Evolutionary conservation across 106 monocot species (phyloP), one percentile per base, ranked within the genome.

Genomic region (Xerophyta viscosa): DNA sequence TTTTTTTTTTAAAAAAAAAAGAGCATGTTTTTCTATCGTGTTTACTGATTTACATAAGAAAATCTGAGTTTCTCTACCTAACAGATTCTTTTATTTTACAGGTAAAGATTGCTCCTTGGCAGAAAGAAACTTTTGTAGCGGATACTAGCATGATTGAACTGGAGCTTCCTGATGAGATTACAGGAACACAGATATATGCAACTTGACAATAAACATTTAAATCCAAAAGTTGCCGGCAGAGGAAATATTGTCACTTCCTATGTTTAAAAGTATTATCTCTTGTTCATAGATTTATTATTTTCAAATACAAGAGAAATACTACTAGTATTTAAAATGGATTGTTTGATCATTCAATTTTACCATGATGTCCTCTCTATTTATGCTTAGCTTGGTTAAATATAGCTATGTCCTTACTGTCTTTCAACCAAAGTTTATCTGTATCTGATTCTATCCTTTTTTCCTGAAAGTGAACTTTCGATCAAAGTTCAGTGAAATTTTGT

Each of bases 1-100:
- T n/a, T n/a, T n/a, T n/a, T n/a, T n/a, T 90, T 26, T 86, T 99
- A 65, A 90, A 83, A 68, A 99, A 86, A 86, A 99, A 86, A 82
- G 82, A 82, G 15, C 71, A 79, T 17, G 61, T 99, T 90, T 46
- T 46, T 11, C 24, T 11, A 46, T 36, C 19, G 18, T 65, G 17
- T 48, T 7, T 20, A 2, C 20, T 17, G 20, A 46, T 29, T 18
- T 15, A 1, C 1, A 29, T 66, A 24, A 23, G n/a, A 15, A 15
- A 10, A 10, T 43, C 23, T 24, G 6, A 29, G 55, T 3, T 12
- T 20, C 27, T 17, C 25, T 28, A 42, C 19, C 9, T 53, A 14
- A 60, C 44, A 11, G n/a, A 52, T 39, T 13, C 15, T 25, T 20
- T 46, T 24, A 6, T 14, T 58, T 46, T 61, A 29, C 71, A 98